Evolutionary conservation across 768 basidiomycete genomes (phyloP), one percentile per base, ranked within the genome.

Genomic region (Pleurotus platypus): DNA sequence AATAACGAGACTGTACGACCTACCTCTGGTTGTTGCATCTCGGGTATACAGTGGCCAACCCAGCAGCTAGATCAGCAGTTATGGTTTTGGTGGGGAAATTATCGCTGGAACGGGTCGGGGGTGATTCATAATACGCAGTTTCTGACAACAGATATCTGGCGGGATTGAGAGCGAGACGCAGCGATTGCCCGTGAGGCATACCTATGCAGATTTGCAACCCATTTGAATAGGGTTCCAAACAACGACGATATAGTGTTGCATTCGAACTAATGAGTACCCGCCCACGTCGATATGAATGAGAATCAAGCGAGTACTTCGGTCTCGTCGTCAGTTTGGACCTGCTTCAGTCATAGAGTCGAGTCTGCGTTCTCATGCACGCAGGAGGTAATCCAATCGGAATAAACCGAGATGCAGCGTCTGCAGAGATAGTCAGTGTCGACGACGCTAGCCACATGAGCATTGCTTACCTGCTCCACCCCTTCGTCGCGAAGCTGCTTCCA

Each of bases 191-290:
- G 4, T 39, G 16, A 3, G 12, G 54, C 74, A 49, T 62, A 94
- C 92, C 86, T 78, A 71, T 98, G 96, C 67, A 98, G 69, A 20
- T 83, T 81, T 3, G 88, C 78, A 8, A 79, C 75, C 38, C 76
- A 78, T 60, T 90, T 76, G 0, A 90, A 90, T 12, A 98, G 75
- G 0, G 86, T 66, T 0, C 94, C 96, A 68, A 98, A 96, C 0
- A 93, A 94, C 0, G 87, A 83, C 2, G 94, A 92, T 60, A 98
- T 95, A 7, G 96, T 97, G 67, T 99, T 99, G 74, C 98, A 97
- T 69, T 99, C 96, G 40, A 98, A n/a, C n/a, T n/a, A n/a, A n/a
- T n/a, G n/a, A n/a, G n/a, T n/a, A n/a, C n/a, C n/a, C n/a, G n/a
- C n/a, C n/a, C n/a, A n/a, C n/a, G n/a, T n/a, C n/a, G n/a, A n/a